phyloP scores from a whole-genome alignment of 208 protist genomes.

The Acanthamoeba quina region DNA sequence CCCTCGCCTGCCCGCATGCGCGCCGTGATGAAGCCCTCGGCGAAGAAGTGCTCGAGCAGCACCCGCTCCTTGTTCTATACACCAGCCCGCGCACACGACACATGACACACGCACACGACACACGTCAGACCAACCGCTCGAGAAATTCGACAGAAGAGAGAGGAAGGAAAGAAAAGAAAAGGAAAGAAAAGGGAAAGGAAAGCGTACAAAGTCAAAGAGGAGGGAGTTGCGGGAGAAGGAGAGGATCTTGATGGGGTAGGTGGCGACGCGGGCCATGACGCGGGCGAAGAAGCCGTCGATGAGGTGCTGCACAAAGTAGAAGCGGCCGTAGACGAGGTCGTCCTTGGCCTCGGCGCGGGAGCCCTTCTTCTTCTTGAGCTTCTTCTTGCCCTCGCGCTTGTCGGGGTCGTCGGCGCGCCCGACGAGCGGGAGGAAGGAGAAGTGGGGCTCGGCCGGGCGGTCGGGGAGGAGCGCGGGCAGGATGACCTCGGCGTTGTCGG shows the following conservation, averaged over 20 bases:
- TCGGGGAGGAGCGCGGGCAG: background rate
- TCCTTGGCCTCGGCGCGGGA: background rate
- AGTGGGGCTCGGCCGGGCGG: background rate
- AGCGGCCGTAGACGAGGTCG: background rate
- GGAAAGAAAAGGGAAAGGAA: background rate
- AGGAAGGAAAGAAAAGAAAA: background rate
- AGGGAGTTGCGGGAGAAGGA: background rate
- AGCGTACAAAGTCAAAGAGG: background rate
- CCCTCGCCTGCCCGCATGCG: background rate
- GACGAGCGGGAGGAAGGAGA: background rate
- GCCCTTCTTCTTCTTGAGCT: conserved; percentile 11
- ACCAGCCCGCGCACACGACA: no score
- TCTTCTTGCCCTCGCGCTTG: conserved; percentile 12
- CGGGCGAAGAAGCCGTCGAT: background rate
- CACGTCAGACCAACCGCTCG: no score
- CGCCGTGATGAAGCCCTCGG: conserved; percentile 2
- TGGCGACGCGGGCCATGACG: background rate
- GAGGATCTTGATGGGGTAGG: background rate
- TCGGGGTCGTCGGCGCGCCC: background rate
- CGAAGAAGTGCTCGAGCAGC: background rate
- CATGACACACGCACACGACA: no score
- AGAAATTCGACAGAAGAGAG: background rate
- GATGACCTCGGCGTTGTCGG: background rate
- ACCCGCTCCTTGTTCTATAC: background rate
- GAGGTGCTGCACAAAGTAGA: background rate